These are phyloP conservation scores for Rhamnella rubrinervis DNA, from an alignment of 331 rosid genomes.

Conservation along the genomic window DNA sequence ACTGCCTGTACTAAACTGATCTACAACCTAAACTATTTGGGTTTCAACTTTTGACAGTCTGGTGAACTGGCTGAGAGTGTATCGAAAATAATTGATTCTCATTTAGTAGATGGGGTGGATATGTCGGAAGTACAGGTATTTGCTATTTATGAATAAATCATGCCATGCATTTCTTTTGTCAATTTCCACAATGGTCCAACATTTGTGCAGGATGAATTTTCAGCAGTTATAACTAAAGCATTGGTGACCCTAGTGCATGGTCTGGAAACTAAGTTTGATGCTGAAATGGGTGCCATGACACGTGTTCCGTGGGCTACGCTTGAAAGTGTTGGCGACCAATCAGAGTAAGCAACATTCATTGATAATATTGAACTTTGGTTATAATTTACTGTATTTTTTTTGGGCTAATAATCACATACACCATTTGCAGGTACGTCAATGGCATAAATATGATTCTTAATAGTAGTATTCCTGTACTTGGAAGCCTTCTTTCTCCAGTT, in stretches of 20 bases:
- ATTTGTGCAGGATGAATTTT: conserved; percentile 87
- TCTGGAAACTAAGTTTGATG: conserved; percentile 92
- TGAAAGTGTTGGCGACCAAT: conserved; percentile 98
- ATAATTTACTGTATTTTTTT: conserved; percentile 11
- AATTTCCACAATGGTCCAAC: conserved; percentile 24
- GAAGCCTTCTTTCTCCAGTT: conserved; percentile 87
- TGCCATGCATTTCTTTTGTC: conserved; percentile 4
- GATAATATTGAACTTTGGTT: conserved; percentile 1
- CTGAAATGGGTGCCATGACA: conserved; percentile 97
- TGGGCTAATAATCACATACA: conserved; percentile 25
- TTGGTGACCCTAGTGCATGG: conserved; percentile 92
- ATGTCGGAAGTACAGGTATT: conserved; percentile 97
- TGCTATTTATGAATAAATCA: conserved; percentile 18
- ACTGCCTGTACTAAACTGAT: conserved; percentile 21
- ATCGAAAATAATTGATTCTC: conserved; percentile 82
- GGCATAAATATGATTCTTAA: conserved; percentile 87
- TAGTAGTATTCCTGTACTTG: conserved; percentile 87
- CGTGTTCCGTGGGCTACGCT: conserved; percentile 92
- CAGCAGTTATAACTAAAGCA: conserved; percentile 88
- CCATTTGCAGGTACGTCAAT: conserved; percentile 84
- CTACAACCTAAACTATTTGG: conserved; percentile 25
- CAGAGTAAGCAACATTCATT: conserved; percentile 65
- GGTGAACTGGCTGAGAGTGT: conserved; percentile 97
- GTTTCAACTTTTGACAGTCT: conserved; percentile 52
- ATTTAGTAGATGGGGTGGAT: conserved; percentile 73